Evolutionary conservation across 2,329 filamentous ascomycete genomes (phyloP).

Genomic region (Aspergillus awamori): DNA sequence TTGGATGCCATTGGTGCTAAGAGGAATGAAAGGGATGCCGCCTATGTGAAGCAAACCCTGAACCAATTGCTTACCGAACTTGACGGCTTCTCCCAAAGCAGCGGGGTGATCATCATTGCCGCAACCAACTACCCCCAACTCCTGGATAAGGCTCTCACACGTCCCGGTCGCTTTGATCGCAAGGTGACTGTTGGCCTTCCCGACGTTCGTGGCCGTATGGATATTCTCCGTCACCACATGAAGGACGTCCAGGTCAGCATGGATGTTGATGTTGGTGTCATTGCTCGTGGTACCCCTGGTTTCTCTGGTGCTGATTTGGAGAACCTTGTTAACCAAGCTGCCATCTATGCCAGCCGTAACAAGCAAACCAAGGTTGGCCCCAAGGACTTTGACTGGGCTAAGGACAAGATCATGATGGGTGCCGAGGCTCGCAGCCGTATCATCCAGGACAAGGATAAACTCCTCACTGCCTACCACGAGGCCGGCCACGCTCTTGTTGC

Average conservation of each 20-base stretch:
- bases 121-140: conserved; percentile 95
- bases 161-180: conserved; percentile 93
- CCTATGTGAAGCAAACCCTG: conserved; percentile 94
- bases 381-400: conserved; percentile 91
- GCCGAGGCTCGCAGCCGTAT: conserved; percentile 87
- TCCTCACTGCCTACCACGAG: conserved; percentile 95
- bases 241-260: conserved; percentile 81
- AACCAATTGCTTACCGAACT: conserved; percentile 97
- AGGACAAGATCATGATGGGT: conserved; percentile 97
- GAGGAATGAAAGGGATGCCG: conserved; percentile 87
- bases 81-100: conserved; percentile 94
- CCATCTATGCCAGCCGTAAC: conserved; percentile 87
- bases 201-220: conserved; percentile 88
- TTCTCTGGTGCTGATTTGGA: conserved; percentile 95
- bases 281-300: conserved; percentile 85
- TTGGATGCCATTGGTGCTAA: conserved; percentile 93
- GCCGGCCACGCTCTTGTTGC: conserved; percentile 91
- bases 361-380: conserved; percentile 75
- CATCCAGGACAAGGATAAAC: conserved; percentile 89
- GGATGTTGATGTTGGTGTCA: conserved; percentile 79
- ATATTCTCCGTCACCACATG: conserved; percentile 91
- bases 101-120: conserved; percentile 90
- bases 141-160: conserved; percentile 90
- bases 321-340: conserved; percentile 95
- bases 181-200: conserved; percentile 87